A percentile compares a stretch with the other conserved stretches of the same genome.
Evolutionary conservation across 2,329 filamentous ascomycete species (phyloP).

Genomic region (Arthrobotrys pseudoclavata): DNA sequence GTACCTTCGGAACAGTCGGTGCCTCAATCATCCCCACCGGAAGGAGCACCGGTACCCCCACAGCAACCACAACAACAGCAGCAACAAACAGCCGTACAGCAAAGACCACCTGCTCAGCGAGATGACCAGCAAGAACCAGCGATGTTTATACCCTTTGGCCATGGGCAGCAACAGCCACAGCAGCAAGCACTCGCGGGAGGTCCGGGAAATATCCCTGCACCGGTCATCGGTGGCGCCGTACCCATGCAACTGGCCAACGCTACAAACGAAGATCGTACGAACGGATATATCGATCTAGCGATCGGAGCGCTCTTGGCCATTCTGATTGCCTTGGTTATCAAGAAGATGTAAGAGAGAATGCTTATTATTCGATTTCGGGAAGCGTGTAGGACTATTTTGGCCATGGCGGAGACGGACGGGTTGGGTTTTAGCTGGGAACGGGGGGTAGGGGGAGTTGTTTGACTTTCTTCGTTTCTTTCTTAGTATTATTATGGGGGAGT

Average conservation of each 20-base stretch:
- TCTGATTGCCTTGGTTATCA: constrained; percentile 33
- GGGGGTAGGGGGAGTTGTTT: background rate
- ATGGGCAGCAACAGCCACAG: constrained; percentile 32
- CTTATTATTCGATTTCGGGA: background rate
- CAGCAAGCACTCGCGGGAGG: background rate
- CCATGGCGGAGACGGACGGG: background rate
- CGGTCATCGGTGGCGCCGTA: constrained; percentile 31
- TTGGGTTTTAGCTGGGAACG: background rate
- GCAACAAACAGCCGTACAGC: background rate
- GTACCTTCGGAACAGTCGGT: background rate
- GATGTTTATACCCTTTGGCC: constrained; percentile 50
- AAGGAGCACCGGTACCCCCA: background rate
- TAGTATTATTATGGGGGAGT: constrained; percentile 16
- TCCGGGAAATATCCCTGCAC: constrained; percentile 12
- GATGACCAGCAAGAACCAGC: constrained; percentile 36
- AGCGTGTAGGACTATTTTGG: constrained; percentile 40
- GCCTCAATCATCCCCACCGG: background rate
- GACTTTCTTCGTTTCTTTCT: background rate
- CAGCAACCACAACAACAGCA: constrained; percentile 7
- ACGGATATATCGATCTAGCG: constrained; percentile 49
- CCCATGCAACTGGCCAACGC: constrained; percentile 10
- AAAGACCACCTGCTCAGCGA: background rate
- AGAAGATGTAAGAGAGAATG: constrained; percentile 25
- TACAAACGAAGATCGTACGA: constrained; percentile 37
- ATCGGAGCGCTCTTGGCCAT: constrained; percentile 31